Evolutionary conservation across 805 yeast genomes (phyloP).

Genomic region (Sugiyamaella marilandica): DNA sequence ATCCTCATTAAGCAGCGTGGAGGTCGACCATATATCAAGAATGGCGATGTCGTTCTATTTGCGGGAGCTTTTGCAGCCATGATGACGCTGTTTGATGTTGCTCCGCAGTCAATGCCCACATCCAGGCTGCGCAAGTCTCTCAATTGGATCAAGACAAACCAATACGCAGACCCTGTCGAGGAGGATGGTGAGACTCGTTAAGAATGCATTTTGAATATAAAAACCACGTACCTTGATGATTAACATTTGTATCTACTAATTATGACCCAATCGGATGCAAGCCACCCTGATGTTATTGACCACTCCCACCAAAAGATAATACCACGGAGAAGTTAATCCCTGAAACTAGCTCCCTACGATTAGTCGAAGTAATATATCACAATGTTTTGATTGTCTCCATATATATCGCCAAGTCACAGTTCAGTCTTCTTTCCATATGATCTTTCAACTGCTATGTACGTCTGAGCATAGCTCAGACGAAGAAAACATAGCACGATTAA

Average conservation of each 20-base stretch:
- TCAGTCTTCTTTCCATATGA: too few relatives aligned
- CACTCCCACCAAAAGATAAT: too few relatives aligned
- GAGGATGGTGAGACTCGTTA: neutral
- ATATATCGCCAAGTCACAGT: too few relatives aligned
- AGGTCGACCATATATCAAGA: constrained; percentile 25
- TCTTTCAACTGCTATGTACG: too few relatives aligned
- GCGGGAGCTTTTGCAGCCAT: constrained; percentile 31
- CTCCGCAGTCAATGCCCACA: constrained; percentile 29
- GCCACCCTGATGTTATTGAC: too few relatives aligned
- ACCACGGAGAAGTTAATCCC: too few relatives aligned
- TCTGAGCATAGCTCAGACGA: too few relatives aligned
- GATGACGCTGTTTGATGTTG: constrained; percentile 29
- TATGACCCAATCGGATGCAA: neutral
- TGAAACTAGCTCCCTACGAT: too few relatives aligned
- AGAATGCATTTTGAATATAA: neutral
- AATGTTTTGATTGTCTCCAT: too few relatives aligned
- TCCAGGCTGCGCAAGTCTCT: constrained; percentile 27
- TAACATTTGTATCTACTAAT: neutral
- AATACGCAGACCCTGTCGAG: constrained; percentile 23
- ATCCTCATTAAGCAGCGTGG: constrained; percentile 25
- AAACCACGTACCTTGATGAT: neutral
- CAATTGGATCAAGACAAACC: constrained; percentile 30
- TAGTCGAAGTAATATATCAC: too few relatives aligned
- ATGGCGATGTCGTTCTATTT: constrained; percentile 33
- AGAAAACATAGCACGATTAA: too few relatives aligned